Evolutionary conservation across 2,329 filamentous ascomycete species (phyloP), one percentile per base, ranked within the genome.

Genomic region (Fusarium haematococcum): DNA sequence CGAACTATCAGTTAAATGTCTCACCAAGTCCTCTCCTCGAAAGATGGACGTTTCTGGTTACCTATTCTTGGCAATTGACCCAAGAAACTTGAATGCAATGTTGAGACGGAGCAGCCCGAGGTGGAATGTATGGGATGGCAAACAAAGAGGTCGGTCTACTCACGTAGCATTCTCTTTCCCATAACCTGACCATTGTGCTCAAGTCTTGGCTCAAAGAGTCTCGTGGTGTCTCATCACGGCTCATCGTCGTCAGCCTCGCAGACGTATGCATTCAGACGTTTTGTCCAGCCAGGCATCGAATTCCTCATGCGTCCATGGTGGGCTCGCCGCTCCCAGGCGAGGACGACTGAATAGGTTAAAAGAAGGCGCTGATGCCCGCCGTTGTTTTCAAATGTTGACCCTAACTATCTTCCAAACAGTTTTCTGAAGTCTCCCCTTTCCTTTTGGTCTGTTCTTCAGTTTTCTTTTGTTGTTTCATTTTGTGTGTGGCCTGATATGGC

Each of bases 401-500:
- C 27, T 45, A 59, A 39, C 54, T 2, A 16, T 20, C 48, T 48
- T 20, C 18, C 39, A 41, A 41, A 23, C 25, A 66, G 68, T 57
- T 25, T 25, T 61, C 59, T 56, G 54, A 66, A 25, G 63, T 66
- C 45, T 64, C 39, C 48, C 20, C 16, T 39, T 39, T 20, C 23
- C 25, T n/a, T 56, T 30, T 50, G 68, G 33, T 41, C 73, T 70
- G 61, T 61, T 64, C 54, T 23, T 54, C 39, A 61, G 37, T 69
- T 72, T 56, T 43, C 48, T 41, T 66, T 41, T 67, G 50, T 23
- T 60, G 32, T 58, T 63, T 60, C 63, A 58, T 48, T 61, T 57
- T 20, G 20, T 20, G 45, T 68, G 68, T 52, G 23, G 64, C 59
- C 56, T 50, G 56, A 62, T 54, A 83, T 84, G 83, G 75, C 80